Base-by-base conservation (phyloP, 306 rosid genomes). In the Glycine tomentella region DNA sequence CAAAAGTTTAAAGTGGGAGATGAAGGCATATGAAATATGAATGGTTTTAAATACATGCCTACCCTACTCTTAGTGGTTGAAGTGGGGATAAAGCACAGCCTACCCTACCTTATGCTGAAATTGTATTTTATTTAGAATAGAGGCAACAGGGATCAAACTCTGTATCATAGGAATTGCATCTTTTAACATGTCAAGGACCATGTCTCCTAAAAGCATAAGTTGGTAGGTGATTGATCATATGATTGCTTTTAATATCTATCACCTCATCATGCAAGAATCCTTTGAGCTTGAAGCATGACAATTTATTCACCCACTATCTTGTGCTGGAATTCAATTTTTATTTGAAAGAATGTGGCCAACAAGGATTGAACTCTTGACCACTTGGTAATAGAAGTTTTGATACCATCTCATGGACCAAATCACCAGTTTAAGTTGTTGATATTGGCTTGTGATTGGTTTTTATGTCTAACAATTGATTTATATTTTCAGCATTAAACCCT, bases 211-310 rank as follows among this genome's bases (percentile, higher is more conserved):
- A 44, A 59, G 9, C 17, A 25, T 8, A 58, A 59, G 57, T 5
- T 61, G 80, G 17, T 76, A 46, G 71, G 42, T 8, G 61, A 75
- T 25, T 12, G 34, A 10, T 8, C 34, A 31, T 25, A 25, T 31
- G 72, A 46, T 14, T 61, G 70, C 48, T 9, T 59, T 63, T 75
- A 3, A 75, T 25, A 61, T 75, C 70, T 45, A 40, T 45, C 50
- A 74, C 17, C 46, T 31, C 69, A 63, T 63, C 69, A 2, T 3
- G 6, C 17, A 63, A 31, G 15, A 61, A 44, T 7, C 15, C 44
- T 61, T 20, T 61, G 67, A 61, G 8, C 7, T 61, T 61, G 67
- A 61, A 33, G 16, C 15, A 33, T 61, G 44, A 33, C 44, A 61
- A 25, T 25, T 5, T 31, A 31, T 61, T 33, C 44, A 10, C 44